Evolutionary conservation across 2,329 filamentous ascomycete genomes (phyloP), one percentile per base, ranked within the genome.

Genomic region (Biscogniauxia sp.): DNA sequence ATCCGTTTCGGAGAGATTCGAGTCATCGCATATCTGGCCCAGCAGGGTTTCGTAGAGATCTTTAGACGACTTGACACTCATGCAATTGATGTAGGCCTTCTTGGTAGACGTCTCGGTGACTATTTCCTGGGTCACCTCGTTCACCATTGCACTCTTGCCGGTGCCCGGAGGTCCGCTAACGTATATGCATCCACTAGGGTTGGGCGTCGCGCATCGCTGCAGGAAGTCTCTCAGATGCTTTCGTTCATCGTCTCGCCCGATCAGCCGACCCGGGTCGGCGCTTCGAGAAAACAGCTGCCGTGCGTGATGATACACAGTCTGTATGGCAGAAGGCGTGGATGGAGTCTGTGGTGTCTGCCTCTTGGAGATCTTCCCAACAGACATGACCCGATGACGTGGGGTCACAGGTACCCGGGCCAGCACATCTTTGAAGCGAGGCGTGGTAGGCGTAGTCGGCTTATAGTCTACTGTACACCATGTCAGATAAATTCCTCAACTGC

Each of bases 141-240:
- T 88, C 63, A 98, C 87, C 81, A 98, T 89, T 28, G 95, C 95
- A 74, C 93, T 98, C 79, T 99, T 99, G 58, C 95, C 95, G 0
- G 95, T 99, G 11, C 95, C 95, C 1, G 95, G 95, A 3, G 95
- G 95, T 0, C 95, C 95, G 68, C 93, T 97, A 67, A 99, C 89
- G 73, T 99, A 99, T 56, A 97, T 84, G 72, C 94, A 98, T 57
- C 93, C 93, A 57, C 88, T 88, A 2, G 83, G 84, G 11, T 80
- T 80, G 19, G 84, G 75, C 8, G 84, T 79, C 5, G 88, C 78
- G 67, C 87, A 86, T 55, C 84, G 82, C 49, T 84, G 79, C 55
- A 97, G 82, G 72, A 97, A 97, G 0, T 72, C 75, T 13, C 80
- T 78, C 37, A 98, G 78, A 65, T 93, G 88, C 15, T 82, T 78